These are phyloP conservation scores for Xylariaceae sp. DNA, from an alignment of 2,329 filamentous ascomycete genomes.

Conservation along the genomic window DNA sequence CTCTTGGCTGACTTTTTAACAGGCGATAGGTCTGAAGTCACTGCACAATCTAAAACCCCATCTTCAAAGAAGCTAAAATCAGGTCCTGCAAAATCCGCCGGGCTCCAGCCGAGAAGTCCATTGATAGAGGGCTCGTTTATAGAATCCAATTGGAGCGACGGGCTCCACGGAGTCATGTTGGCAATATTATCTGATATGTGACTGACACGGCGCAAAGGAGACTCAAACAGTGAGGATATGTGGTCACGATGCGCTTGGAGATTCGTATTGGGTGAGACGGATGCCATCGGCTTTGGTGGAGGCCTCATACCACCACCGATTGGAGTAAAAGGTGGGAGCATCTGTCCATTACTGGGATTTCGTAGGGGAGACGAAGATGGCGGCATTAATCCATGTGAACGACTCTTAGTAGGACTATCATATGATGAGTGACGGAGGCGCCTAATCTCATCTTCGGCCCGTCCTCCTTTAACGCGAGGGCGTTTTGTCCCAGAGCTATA, in stretches of 20 bases:
- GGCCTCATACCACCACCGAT: constrained; percentile 70
- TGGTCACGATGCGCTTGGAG: constrained; percentile 85
- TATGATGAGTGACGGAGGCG: constrained; percentile 91
- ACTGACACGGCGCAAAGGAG: constrained; percentile 60
- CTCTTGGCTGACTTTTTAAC: constrained; percentile 67
- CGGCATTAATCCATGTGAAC: constrained; percentile 59
- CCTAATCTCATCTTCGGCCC: constrained; percentile 94
- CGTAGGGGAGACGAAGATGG: constrained; percentile 74
- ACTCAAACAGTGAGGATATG: constrained; percentile 76
- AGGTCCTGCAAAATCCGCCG: constrained; percentile 55
- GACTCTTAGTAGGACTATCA: constrained; percentile 82
- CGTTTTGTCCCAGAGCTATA: constrained; percentile 81
- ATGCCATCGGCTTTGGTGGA: constrained; percentile 65
- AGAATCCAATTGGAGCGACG: constrained; percentile 59
- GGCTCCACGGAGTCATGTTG: constrained; percentile 63
- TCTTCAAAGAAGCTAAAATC: constrained; percentile 70
- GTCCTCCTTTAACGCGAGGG: constrained; percentile 83
- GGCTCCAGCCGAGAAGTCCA: constrained; percentile 11
- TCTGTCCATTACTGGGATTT: constrained; percentile 60
- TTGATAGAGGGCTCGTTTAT: constrained; percentile 60
- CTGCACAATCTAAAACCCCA: constrained; percentile 46
- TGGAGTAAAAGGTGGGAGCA: constrained; percentile 81
- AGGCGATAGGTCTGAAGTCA: constrained; percentile 65
- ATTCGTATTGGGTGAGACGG: constrained; percentile 91
- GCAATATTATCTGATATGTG: constrained; percentile 54